Conservation (phyloP, 441 rosid species). For the Erodium texanum region DNA sequence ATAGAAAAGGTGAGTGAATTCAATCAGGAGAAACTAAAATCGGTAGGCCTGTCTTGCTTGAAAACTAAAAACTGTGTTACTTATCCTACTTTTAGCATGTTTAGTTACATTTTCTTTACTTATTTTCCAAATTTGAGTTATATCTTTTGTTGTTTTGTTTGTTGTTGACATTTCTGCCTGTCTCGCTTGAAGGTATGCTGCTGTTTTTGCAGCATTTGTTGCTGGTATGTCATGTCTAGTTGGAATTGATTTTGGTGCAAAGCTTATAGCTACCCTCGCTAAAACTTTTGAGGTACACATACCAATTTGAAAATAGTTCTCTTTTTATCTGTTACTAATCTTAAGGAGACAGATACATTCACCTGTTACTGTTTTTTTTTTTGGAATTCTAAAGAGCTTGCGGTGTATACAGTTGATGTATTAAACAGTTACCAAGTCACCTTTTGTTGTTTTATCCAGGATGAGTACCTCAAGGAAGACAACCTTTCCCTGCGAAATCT, state of each 20-base stretch:
- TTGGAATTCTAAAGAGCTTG: background rate
- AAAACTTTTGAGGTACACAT: constrained; percentile 56
- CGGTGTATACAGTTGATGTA: background rate
- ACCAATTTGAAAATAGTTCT: constrained; percentile 6
- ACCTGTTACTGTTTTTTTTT: constrained; percentile 2
- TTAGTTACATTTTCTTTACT: background rate
- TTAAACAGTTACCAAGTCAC: background rate
- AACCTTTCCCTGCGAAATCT: constrained; percentile 66
- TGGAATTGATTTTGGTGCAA: constrained; percentile 83
- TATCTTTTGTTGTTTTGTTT: constrained; percentile 7
- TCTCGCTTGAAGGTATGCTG: constrained; percentile 53
- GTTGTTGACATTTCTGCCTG: constrained; percentile 17
- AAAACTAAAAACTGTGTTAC: no score
- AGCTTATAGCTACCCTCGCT: constrained; percentile 69
- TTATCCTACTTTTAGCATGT: background rate
- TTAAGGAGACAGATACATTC: background rate
- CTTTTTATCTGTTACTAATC: background rate
- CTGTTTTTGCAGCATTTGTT: constrained; percentile 76
- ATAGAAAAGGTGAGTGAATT: background rate
- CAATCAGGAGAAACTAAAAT: background rate
- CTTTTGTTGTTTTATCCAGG: constrained; percentile 37
- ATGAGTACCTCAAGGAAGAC: constrained; percentile 66
- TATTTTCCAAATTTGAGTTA: background rate
- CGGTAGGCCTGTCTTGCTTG: background rate
- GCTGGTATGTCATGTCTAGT: constrained; percentile 81